Conservation (phyloP, 306 rosid genomes). For the Prunus padus region DNA sequence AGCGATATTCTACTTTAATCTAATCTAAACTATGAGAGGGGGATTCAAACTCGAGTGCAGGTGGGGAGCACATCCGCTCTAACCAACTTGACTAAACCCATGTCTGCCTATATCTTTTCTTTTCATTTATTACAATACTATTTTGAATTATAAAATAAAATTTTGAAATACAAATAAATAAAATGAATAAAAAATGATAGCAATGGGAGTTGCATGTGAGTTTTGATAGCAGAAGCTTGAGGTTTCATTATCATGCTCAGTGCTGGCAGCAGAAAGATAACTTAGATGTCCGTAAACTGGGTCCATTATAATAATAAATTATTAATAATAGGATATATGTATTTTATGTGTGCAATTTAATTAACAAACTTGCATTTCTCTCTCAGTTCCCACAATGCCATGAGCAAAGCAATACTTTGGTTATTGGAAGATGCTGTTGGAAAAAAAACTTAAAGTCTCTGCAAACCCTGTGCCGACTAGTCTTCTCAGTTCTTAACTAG, state of each 20-base stretch:
- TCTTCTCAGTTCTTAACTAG: neutral
- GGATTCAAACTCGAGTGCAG: too few relatives aligned
- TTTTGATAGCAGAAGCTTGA: slow-evolving; percentile 7
- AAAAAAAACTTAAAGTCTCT: neutral
- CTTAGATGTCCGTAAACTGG: neutral
- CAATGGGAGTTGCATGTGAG: slow-evolving; percentile 4
- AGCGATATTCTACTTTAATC: too few relatives aligned
- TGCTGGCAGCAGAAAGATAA: slow-evolving; percentile 7
- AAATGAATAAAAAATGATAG: neutral
- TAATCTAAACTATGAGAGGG: too few relatives aligned
- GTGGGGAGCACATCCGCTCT: too few relatives aligned
- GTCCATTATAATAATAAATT: neutral
- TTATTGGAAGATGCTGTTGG: neutral
- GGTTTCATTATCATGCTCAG: neutral
- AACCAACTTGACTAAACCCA: accelerated
- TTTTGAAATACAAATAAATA: neutral
- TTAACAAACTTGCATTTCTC: neutral
- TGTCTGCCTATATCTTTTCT: too few relatives aligned
- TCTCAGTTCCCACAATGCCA: neutral
- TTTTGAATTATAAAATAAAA: neutral
- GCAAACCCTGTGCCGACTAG: neutral
- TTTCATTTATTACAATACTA: neutral
- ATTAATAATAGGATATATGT: too few relatives aligned
- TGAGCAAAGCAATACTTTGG: neutral
- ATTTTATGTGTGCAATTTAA: neutral